Conservation (phyloP, 257 asterid species). For the Phtheirospermum japonicum region DNA sequence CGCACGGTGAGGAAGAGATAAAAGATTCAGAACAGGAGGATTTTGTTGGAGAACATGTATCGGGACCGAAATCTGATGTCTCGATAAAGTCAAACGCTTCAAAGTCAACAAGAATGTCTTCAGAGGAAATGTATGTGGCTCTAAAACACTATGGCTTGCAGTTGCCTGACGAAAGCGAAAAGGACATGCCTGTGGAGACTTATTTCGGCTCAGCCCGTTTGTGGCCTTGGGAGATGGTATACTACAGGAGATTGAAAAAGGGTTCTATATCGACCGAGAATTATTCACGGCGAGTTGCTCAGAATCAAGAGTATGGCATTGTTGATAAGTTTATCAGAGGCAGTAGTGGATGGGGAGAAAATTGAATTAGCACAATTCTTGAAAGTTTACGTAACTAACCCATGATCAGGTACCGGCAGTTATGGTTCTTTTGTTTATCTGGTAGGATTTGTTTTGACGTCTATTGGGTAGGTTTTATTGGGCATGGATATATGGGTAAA, state of each 20-base stretch:
- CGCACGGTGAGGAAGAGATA: not conserved
- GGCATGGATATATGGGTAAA: conserved; percentile 10
- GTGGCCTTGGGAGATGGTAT: conserved; percentile 74
- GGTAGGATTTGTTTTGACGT: conserved; percentile 7
- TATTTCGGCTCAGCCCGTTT: conserved; percentile 65
- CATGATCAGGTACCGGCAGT: conserved; percentile 23
- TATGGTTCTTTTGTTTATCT: conserved; percentile 11
- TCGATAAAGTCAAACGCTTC: conserved; percentile 25
- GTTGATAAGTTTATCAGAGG: conserved; percentile 56
- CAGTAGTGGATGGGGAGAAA: conserved; percentile 64
- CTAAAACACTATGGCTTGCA: conserved; percentile 27
- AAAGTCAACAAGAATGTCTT: conserved; percentile 35
- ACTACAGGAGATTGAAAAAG: conserved; percentile 36
- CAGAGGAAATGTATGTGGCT: conserved; percentile 35
- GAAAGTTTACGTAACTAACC: conserved; percentile 18
- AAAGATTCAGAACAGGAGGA: conserved; percentile 25
- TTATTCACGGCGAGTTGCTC: conserved; percentile 43
- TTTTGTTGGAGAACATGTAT: conserved; percentile 20
- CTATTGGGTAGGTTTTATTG: conserved; percentile 2
- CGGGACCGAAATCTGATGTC: conserved; percentile 17
- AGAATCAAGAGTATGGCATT: conserved; percentile 47
- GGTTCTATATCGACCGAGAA: conserved; percentile 52
- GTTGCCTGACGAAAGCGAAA: conserved; percentile 36
- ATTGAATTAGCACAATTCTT: conserved; percentile 32
- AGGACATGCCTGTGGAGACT: conserved; percentile 38